phyloP scores from a whole-genome alignment of 257 asterid species.

The Scutellaria galericulata region DNA sequence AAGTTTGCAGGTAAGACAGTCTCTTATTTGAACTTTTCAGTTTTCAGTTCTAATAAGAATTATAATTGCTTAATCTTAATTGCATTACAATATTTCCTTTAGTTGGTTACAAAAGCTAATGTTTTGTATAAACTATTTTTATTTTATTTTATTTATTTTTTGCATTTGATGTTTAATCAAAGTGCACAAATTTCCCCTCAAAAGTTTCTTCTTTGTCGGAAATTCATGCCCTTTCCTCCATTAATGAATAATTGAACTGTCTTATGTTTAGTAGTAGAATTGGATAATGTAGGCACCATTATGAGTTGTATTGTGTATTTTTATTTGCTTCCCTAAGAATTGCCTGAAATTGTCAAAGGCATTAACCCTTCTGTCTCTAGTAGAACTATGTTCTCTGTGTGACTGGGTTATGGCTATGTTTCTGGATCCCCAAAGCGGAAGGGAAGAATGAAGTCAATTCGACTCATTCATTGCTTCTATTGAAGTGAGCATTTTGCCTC shows the following conservation, averaged over 20 bases:
- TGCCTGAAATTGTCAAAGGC: too few species aligned
- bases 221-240: neutral
- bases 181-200: neutral
- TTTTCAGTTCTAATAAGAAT: constrained; percentile 9
- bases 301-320: neutral
- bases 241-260: neutral
- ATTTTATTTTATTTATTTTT: neutral
- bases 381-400: neutral
- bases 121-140: neutral
- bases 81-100: neutral
- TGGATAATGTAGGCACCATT: neutral
- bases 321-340: too few species aligned
- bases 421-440: neutral
- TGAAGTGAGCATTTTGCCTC: neutral
- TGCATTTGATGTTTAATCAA: neutral
- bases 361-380: neutral
- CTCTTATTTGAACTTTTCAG: neutral
- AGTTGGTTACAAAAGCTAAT: constrained; percentile 11
- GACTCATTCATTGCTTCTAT: neutral
- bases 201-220: neutral
- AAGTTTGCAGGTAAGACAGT: constrained; percentile 82
- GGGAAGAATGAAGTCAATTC: constrained; percentile 9
- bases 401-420: neutral
- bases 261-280: neutral
- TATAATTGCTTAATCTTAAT: neutral